Base-by-base conservation (phyloP, 108 stramenopile species). In the Skeletonema menzelii region DNA sequence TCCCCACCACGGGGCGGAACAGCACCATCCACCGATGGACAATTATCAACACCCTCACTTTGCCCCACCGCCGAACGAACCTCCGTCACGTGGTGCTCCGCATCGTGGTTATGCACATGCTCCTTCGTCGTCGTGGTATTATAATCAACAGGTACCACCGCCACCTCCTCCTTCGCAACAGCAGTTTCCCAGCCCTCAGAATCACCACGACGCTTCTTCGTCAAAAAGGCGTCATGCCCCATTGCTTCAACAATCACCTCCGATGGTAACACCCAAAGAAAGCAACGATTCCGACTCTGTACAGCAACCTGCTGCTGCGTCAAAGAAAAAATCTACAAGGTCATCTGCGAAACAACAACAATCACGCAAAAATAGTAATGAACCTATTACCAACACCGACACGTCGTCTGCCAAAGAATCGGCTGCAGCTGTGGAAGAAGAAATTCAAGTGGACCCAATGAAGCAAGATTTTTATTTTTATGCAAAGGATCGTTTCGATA, bases 381-480 rank as follows among this genome's bases (percentile, higher is more conserved):
- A 24, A 56, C 14, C 44, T 15, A 42, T 22, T 24, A 3, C 5
- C 74, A 76, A 56, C 27, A 3, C 5, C 74, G 69, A 56, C 27
- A 27, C 65, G 56, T 37, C 34, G 24, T 74, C 68, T 26, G 69
- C 40, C 69, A 69, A 40, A 22, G 68, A 70, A 53, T 24, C 20
- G 12, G 60, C 67, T 8, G 68, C 49, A 14, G 77, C 73, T 30
- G 65, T 53, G 32, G 59, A 58, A 37, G 71, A 77, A n/a, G 81
- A 82, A 22, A 65, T 67, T 26, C 44, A 61, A 62, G 91, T 95
- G 35, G 83, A 87, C 37, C 94, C 94, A 37, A 95, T 95, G 77
- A 80, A 84, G 71, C 82, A 91, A 28, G 94, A 92, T 60, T 95
- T 92, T 86, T 88, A 91, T 56, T 92, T 91, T 56, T 95, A 88